phyloP scores from a whole-genome alignment of 129 eudicot species.

The Kitagawia praeruptora region DNA sequence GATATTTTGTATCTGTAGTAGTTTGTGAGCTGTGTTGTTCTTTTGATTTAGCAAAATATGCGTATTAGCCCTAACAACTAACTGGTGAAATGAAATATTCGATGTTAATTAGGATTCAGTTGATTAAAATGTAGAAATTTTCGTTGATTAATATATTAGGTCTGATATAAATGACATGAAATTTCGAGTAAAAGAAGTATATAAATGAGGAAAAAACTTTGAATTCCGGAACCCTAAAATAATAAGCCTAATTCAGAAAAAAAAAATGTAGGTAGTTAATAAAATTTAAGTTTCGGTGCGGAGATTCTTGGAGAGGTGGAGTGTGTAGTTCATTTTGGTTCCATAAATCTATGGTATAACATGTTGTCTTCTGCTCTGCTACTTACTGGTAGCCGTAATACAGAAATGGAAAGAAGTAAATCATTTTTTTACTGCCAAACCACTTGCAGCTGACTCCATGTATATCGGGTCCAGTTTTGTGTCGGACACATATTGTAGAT shows the following conservation, averaged over 20 bases:
- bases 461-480: neutral
- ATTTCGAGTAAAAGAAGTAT: neutral
- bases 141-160: neutral
- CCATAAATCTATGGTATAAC: neutral
- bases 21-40: neutral
- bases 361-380: neutral
- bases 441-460: neutral
- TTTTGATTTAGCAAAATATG: neutral
- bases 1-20: neutral
- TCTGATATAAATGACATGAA: neutral
- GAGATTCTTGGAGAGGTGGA: neutral
- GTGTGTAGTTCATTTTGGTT: neutral
- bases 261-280: no score
- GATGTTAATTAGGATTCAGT: neutral
- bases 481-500: neutral
- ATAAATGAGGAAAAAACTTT: no score
- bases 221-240: no score
- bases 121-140: neutral
- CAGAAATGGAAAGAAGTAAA: neutral
- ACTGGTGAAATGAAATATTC: neutral
- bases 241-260: no score
- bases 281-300: neutral
- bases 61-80: neutral
- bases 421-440: neutral
- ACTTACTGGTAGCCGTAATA: neutral